These are phyloP conservation scores for Zygosaccharomyces siamensis DNA, from an alignment of 805 yeast species.

Conservation along the genomic window DNA sequence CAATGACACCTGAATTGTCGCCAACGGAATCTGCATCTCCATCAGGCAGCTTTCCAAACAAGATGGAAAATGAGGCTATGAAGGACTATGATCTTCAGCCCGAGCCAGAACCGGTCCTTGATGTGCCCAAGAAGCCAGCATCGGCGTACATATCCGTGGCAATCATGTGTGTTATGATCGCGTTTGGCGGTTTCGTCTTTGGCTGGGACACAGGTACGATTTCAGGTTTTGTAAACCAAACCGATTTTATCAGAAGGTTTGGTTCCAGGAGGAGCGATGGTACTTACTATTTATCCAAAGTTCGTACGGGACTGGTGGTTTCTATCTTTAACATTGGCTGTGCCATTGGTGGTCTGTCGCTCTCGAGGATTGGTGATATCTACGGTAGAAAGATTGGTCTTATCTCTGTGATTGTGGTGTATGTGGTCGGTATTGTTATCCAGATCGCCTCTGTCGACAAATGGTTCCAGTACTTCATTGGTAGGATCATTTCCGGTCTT, in stretches of 20 bases:
- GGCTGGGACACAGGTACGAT: conserved; percentile 84
- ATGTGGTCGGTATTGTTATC: conserved; percentile 61
- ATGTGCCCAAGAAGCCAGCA: conserved; percentile 34
- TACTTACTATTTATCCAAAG: conserved; percentile 43
- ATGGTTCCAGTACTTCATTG: conserved; percentile 71
- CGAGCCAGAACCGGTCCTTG: conserved; percentile 12
- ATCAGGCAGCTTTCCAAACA: conserved; percentile 25
- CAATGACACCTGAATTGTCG: conserved; percentile 7
- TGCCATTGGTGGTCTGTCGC: conserved; percentile 60
- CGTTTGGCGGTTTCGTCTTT: conserved; percentile 44
- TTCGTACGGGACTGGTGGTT: conserved; percentile 53
- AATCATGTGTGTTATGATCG: conserved; percentile 32
- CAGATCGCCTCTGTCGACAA: conserved; percentile 51
- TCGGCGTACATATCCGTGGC: conserved; percentile 35
- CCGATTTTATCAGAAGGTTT: conserved; percentile 53
- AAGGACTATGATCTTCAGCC: conserved; percentile 15
- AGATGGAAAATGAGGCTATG: conserved; percentile 27
- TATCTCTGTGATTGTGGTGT: conserved; percentile 56
- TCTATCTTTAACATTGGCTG: conserved; percentile 69
- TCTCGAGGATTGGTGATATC: conserved; percentile 56
- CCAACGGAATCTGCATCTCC: conserved; percentile 20
- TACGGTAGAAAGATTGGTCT: conserved; percentile 64
- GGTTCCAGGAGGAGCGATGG: conserved; percentile 46
- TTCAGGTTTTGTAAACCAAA: conserved; percentile 59
- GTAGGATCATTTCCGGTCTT: conserved; percentile 63